A percentile compares a stretch with the other conserved stretches of the same genome.
These are phyloP conservation scores for Ophiorrhiza pumila DNA, from an alignment of 257 asterid genomes.

Conservation along the genomic window DNA sequence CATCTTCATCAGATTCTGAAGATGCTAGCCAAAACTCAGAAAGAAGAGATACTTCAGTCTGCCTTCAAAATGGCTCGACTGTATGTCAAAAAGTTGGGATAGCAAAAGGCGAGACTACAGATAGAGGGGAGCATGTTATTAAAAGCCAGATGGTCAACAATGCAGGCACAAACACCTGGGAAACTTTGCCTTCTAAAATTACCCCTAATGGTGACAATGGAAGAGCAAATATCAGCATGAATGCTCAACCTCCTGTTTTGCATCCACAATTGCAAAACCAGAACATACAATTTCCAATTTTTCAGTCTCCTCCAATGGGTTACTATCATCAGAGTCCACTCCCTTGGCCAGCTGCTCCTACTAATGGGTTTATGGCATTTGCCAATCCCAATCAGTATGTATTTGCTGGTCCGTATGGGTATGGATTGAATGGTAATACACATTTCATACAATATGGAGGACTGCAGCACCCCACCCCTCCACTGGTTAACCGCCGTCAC, in stretches of 20 bases:
- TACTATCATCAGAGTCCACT: conserved; percentile 74
- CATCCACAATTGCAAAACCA: conserved; percentile 61
- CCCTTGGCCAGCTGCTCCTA: conserved; percentile 60
- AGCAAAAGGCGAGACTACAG: conserved; percentile 24
- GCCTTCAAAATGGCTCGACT: conserved; percentile 37
- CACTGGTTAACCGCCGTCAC: conserved; percentile 49
- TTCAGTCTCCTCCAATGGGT: conserved; percentile 65
- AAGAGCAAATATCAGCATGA: conserved; percentile 34
- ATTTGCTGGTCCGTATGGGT: conserved; percentile 50
- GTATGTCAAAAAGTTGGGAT: conserved; percentile 28
- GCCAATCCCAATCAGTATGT: conserved; percentile 71
- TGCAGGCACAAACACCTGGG: conserved; percentile 29
- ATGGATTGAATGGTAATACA: conserved; percentile 61
- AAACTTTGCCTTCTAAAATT: conserved; percentile 32
- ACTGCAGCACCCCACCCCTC: conserved; percentile 55
- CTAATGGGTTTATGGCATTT: conserved; percentile 60
- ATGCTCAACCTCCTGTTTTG: conserved; percentile 49
- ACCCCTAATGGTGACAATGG: conserved; percentile 38
- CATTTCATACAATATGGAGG: conserved; percentile 63
- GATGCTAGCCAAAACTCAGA: conserved; percentile 68
- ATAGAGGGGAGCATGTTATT: conserved; percentile 27
- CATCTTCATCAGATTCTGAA: conserved; percentile 79
- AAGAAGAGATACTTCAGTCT: conserved; percentile 47
- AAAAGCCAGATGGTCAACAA: conserved; percentile 28
- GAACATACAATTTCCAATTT: conserved; percentile 56